Conservation (phyloP, 805 yeast species). For the Tetrapisispora namnaoensis region DNA sequence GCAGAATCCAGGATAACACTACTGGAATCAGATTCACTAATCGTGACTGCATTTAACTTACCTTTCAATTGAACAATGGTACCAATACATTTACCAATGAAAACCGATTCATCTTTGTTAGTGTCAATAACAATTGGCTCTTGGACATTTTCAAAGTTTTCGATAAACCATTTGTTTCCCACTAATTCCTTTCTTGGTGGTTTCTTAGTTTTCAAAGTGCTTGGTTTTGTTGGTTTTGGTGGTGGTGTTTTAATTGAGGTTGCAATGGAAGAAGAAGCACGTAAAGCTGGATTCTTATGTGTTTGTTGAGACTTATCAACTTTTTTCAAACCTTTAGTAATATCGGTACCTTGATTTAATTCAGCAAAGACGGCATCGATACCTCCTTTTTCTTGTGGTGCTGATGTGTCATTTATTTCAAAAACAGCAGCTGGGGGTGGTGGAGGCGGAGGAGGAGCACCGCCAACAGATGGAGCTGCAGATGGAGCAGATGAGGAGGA, state of each 20-base stretch:
- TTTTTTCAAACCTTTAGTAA: conserved; percentile 80
- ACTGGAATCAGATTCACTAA: conserved; percentile 59
- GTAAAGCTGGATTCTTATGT: conserved; percentile 78
- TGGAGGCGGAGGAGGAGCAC: conserved; percentile 89
- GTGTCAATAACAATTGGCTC: conserved; percentile 57
- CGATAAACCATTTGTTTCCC: conserved; percentile 85
- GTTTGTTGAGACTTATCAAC: conserved; percentile 92
- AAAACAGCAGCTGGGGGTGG: conserved; percentile 77
- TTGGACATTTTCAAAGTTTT: conserved; percentile 59
- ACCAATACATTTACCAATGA: conserved; percentile 71
- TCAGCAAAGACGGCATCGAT: conserved; percentile 89
- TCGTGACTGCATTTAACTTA: conserved; percentile 78
- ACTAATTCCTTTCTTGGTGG: conserved; percentile 62
- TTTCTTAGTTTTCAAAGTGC: conserved; percentile 40
- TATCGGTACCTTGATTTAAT: conserved; percentile 71
- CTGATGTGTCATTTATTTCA: conserved; percentile 29
- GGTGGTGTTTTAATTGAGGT: conserved; percentile 42
- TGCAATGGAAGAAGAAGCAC: conserved; percentile 45
- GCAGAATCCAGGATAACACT: conserved; percentile 78
- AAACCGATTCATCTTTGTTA: conserved; percentile 78
- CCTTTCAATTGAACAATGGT: conserved; percentile 77
- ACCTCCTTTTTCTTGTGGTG: conserved; percentile 35
- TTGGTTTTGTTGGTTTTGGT: conserved; percentile 76
- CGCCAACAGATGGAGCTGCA: conserved; percentile 28
- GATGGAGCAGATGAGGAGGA: conserved; percentile 14